Conservation (phyloP, 371 early-diverging fungal genomes). For the Amoeboaphelidium occidentale region DNA sequence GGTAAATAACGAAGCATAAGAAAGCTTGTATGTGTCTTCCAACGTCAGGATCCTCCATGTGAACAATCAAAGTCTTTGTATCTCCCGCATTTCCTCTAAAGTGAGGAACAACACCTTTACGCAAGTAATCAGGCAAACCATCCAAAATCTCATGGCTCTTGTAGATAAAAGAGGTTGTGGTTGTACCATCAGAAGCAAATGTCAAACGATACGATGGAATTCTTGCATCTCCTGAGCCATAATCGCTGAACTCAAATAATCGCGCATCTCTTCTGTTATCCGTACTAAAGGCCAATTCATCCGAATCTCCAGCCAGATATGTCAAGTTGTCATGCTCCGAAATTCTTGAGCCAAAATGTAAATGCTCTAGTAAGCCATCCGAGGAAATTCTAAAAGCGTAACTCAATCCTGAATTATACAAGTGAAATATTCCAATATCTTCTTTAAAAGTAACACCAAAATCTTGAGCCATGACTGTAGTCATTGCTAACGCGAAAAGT, state of each 20-base stretch:
- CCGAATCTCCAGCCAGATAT: background rate
- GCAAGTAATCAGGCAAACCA: background rate
- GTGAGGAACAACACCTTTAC: too few relatives aligned
- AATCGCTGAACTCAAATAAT: background rate
- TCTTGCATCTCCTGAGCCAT: background rate
- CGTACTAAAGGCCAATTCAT: background rate
- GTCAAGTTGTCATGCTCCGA: background rate
- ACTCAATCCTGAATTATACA: background rate
- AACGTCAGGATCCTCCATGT: background rate
- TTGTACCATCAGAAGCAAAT: background rate
- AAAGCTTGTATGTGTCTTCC: too few relatives aligned
- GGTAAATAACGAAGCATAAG: too few relatives aligned
- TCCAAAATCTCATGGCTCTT: background rate
- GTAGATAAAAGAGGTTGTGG: background rate
- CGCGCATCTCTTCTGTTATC: background rate
- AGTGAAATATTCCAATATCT: background rate
- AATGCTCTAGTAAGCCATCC: background rate
- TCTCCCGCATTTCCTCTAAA: background rate
- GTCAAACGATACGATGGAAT: background rate
- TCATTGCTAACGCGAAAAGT: too few relatives aligned
- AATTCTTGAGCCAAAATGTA: background rate
- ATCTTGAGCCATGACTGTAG: too few relatives aligned
- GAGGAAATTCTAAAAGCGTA: background rate
- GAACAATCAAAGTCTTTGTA: background rate
- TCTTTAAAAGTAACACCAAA: background rate